These are phyloP conservation scores for Sarocladiaceae sp. DNA, from an alignment of 2,329 filamentous ascomycete species.

Conservation along the genomic window DNA sequence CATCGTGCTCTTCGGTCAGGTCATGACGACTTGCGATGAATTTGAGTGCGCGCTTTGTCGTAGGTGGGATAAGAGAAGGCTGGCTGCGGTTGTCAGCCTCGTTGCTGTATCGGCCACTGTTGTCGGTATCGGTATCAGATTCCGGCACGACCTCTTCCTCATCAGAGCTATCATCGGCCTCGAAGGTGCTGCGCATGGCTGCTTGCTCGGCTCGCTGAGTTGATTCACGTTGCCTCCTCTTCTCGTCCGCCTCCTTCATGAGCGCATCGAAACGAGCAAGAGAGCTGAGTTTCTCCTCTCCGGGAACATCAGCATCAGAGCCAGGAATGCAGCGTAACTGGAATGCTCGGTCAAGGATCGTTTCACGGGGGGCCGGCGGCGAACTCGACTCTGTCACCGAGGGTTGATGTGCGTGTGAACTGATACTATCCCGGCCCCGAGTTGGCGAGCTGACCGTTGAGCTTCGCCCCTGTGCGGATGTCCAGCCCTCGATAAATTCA, in stretches of 20 bases:
- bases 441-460: conserved; percentile 55
- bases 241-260: conserved; percentile 57
- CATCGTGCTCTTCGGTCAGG: conserved; percentile 16
- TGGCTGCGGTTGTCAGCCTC: conserved; percentile 11
- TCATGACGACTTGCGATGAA: conserved; percentile 45
- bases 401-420: conserved; percentile 40
- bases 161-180: conserved; percentile 43
- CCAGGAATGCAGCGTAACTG: conserved; percentile 60
- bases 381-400: conserved; percentile 41
- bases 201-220: conserved; percentile 25
- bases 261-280: conserved; percentile 62
- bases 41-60: conserved; percentile 45
- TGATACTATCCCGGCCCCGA: conserved; percentile 49
- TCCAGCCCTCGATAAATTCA: conserved; percentile 59
- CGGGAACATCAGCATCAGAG: conserved; percentile 47
- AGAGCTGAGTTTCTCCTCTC: conserved; percentile 61
- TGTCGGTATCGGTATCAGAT: conserved; percentile 32
- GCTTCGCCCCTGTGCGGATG: conserved; percentile 53
- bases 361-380: conserved; percentile 54
- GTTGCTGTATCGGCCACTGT: conserved; percentile 35
- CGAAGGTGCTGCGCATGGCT: conserved; percentile 45
- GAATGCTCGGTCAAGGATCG: conserved; percentile 64
- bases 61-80: conserved; percentile 35
- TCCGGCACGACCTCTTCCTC: conserved; percentile 36
- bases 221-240: conserved; percentile 36